Base-by-base conservation (phyloP, 768 basidiomycete species). In the Austroboletus eburneus region DNA sequence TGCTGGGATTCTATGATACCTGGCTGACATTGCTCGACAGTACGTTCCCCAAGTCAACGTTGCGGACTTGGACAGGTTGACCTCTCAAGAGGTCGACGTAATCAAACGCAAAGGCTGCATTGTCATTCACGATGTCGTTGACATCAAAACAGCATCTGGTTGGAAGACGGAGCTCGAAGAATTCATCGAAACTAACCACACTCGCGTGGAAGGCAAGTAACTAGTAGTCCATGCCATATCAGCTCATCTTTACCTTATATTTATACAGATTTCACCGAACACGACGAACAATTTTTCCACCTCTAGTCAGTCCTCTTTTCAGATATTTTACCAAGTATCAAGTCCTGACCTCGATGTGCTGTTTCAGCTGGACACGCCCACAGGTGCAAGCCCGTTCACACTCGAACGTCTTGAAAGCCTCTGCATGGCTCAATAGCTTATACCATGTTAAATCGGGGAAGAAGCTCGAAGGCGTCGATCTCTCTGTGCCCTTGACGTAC, bases 211-310 rank as follows among this genome's bases (percentile, higher is more conserved):
- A 58, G 85, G n/a, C n/a, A n/a, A n/a, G n/a, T n/a, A n/a, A n/a
- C n/a, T n/a, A n/a, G n/a, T n/a, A n/a, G n/a, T n/a, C n/a, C n/a
- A n/a, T n/a, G n/a, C n/a, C n/a, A n/a, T n/a, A n/a, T n/a, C n/a
- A n/a, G n/a, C n/a, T n/a, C n/a, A n/a, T n/a, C n/a, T n/a, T n/a
- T n/a, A 12, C 27, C 27, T 27, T 12, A 27, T 27, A 27, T 16
- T 34, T 34, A n/a, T 34, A n/a, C 33, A 34, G 7, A 34, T 34
- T 12, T 34, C 12, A 34, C 9, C 27, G 27, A 50, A 5, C 53
- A 73, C n/a, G 66, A 87, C 54, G 85, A 81, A 42, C 85, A 87
- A 55, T 85, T 88, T 65, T 87, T 83, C 65, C 68, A 80, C 57
- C 76, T 87, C 40, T 87, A 86, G 85, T 84, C 54, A 43, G 78